Conservation (phyloP, 2,329 filamentous ascomycete species). For the Penicillium corylophilum region DNA sequence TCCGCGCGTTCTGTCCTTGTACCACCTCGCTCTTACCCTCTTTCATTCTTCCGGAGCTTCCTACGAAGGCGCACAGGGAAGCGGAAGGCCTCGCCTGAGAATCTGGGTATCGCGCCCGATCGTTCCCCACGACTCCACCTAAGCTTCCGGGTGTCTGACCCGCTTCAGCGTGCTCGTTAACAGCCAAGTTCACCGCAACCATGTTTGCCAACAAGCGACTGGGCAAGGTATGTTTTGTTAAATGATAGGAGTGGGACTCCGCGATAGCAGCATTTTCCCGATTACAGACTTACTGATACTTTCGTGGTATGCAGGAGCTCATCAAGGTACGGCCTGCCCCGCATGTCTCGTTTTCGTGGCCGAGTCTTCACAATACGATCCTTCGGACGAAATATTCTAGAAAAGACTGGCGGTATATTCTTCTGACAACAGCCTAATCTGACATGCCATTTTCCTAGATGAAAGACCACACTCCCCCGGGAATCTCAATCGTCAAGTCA, state of each 20-base stretch:
- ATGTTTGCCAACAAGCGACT: conserved; percentile 54
- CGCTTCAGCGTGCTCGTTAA: background rate
- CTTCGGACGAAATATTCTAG: background rate
- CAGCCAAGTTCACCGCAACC: background rate
- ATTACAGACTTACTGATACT: conserved; percentile 14
- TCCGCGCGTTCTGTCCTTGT: background rate
- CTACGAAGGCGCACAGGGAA: background rate
- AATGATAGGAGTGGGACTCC: no score
- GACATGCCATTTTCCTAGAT: conserved; percentile 42
- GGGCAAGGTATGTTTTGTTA: conserved; percentile 42
- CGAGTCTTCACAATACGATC: background rate
- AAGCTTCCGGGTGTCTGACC: background rate
- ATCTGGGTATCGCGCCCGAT: conserved; percentile 1
- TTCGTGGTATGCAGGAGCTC: conserved; percentile 48
- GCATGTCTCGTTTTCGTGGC: background rate
- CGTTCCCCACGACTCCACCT: conserved; percentile 7
- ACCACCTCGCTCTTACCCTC: background rate
- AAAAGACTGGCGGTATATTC: background rate
- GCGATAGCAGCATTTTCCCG: background rate
- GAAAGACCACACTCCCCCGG: conserved; percentile 59
- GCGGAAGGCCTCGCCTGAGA: background rate
- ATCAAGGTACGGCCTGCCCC: conserved; percentile 48
- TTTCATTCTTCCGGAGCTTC: background rate
- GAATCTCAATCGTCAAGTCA: conserved; percentile 75
- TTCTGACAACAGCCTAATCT: background rate